Percentiles rank a stretch among this genome's conserved stretches.
These are phyloP conservation scores for Raffaelea ambrosiae DNA, from an alignment of 2,329 filamentous ascomycete genomes.

Conservation along the genomic window DNA sequence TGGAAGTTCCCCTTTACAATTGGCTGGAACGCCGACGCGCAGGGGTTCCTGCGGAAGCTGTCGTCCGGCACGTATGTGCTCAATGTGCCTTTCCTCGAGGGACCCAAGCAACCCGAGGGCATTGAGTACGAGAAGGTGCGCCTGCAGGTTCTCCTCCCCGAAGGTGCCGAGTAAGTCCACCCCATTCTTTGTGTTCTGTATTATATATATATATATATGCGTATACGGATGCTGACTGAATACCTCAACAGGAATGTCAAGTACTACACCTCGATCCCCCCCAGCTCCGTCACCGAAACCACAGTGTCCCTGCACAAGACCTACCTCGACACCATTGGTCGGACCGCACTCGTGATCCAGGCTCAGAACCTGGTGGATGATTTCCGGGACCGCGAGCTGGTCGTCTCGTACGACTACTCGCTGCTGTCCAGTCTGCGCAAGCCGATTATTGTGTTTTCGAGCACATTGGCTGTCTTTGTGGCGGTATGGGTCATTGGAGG, in stretches of 20 bases:
- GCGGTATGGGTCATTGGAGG: constrained; percentile 67
- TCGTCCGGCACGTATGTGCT: constrained; percentile 62
- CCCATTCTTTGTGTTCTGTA: too few species aligned
- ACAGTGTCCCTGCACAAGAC: constrained; percentile 63
- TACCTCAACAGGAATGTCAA: constrained; percentile 60
- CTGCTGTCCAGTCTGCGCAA: constrained; percentile 70
- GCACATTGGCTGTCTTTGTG: constrained; percentile 65
- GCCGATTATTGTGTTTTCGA: constrained; percentile 71
- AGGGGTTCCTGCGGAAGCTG: constrained; percentile 62
- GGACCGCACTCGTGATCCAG: constrained; percentile 71
- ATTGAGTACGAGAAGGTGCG: constrained; percentile 76
- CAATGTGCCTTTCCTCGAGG: constrained; percentile 88
- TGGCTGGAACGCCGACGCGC: constrained; percentile 86
- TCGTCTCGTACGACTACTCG: constrained; percentile 84
- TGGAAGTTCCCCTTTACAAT: constrained; percentile 98
- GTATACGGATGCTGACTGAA: constrained; percentile 25
- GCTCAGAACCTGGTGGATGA: constrained; percentile 88
- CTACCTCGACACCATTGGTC: constrained; percentile 88
- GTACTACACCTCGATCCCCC: constrained; percentile 65
- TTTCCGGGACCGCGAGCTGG: constrained; percentile 69
- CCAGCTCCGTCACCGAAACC: constrained; percentile 49
- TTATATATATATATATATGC: too few species aligned
- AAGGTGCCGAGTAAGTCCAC: constrained; percentile 69
- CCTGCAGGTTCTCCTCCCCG: constrained; percentile 77
- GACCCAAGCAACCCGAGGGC: constrained; percentile 77